Percentiles rank a stretch among this genome's conserved stretches.
Conservation (phyloP, 2,329 filamentous ascomycete genomes). For the Byssothecium circinans region DNA sequence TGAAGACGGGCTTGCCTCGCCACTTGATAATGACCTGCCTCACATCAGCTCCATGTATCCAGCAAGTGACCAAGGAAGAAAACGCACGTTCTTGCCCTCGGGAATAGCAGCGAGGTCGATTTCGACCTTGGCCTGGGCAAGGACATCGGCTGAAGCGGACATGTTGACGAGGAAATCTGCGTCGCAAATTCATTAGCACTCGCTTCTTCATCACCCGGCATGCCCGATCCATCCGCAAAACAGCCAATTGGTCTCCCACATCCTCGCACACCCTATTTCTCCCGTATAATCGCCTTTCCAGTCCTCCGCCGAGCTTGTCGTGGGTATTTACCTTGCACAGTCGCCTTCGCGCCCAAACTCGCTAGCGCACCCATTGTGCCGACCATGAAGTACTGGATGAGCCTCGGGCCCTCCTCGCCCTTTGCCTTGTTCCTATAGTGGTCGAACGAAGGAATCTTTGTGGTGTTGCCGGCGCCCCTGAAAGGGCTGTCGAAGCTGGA, state of each 20-base stretch:
- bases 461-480: conserved; percentile 52
- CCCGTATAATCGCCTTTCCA: conserved; percentile 7
- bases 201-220: conserved; percentile 25
- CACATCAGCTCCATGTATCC: conserved; percentile 19
- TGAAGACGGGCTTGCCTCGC: conserved; percentile 99
- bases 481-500: conserved; percentile 60
- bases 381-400: conserved; percentile 98
- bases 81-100: conserved; percentile 96
- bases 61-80: background rate
- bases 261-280: conserved; percentile 1
- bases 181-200: conserved; percentile 32
- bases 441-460: conserved; percentile 83
- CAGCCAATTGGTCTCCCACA: conserved; percentile 31
- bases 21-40: conserved; percentile 95
- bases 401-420: conserved; percentile 72
- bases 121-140: conserved; percentile 99
- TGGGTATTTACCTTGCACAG: conserved; percentile 80
- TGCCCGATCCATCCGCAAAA: conserved; percentile 31
- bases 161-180: conserved; percentile 99
- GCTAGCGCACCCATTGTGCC: conserved; percentile 90
- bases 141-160: conserved; percentile 96
- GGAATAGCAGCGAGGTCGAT: conserved; percentile 90
- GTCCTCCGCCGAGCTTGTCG: conserved; percentile 12
- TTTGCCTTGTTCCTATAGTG: conserved; percentile 76
- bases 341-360: conserved; percentile 94